These are phyloP conservation scores for Porogramme epimiltina DNA, from an alignment of 1,284 basidiomycete species.

Conservation along the genomic window DNA sequence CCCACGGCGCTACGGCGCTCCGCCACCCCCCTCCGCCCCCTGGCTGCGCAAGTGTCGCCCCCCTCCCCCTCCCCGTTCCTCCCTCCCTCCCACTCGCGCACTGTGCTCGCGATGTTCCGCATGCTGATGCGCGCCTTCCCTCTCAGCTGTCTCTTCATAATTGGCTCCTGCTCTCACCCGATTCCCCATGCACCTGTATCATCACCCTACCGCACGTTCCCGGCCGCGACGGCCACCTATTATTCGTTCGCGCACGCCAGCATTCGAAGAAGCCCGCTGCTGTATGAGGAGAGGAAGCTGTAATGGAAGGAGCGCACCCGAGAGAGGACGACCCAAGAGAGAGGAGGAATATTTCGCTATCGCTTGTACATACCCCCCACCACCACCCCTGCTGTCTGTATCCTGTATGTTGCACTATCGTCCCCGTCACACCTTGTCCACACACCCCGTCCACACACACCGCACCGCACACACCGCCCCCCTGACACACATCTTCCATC, in stretches of 20 bases:
- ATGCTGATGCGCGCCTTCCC: constrained; percentile 18
- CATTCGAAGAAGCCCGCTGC: constrained; percentile 15
- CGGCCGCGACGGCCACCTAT: constrained; percentile 21
- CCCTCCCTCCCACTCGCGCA: background rate
- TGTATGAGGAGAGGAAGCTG: constrained; percentile 26
- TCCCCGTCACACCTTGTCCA: no score
- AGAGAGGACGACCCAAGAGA: constrained; percentile 2
- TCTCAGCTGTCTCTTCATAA: constrained; percentile 23
- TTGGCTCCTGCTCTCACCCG: constrained; percentile 25
- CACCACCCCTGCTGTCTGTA: constrained; percentile 14
- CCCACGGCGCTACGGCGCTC: background rate
- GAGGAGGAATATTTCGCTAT: constrained; percentile 13
- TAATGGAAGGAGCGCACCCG: constrained; percentile 20
- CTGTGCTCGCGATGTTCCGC: constrained; percentile 7
- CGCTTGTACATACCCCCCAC: constrained; percentile 22
- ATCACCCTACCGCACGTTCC: constrained; percentile 28
- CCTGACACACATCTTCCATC: constrained; percentile 1
- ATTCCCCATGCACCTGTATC: constrained; percentile 29
- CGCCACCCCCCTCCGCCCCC: background rate
- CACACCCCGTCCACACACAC: no score
- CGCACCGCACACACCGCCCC: constrained; percentile 10
- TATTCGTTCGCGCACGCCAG: constrained; percentile 13
- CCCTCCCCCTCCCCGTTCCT: background rate
- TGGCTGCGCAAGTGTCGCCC: background rate
- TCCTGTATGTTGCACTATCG: background rate